A percentile compares a stretch with the other conserved stretches of the same genome.
Conservation (phyloP, 129 eudicot species). For the Gnaphalium uliginosum region DNA sequence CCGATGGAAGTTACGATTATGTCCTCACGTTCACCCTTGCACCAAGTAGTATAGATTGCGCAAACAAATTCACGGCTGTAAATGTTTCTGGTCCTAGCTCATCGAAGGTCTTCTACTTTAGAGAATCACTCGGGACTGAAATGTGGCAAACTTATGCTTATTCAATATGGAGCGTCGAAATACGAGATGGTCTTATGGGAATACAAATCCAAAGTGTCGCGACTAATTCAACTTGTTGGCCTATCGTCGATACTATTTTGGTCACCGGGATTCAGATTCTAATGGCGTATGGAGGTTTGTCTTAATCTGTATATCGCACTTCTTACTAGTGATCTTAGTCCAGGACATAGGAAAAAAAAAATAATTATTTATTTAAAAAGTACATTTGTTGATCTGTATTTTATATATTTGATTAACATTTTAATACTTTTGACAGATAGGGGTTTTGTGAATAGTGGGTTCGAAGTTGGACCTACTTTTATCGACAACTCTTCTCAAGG, state of each 20-base stretch:
- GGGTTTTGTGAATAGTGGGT: slow-evolving; percentile 33
- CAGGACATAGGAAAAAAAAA: too few relatives aligned
- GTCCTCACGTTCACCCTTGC: slow-evolving; percentile 47
- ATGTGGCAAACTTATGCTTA: slow-evolving; percentile 41
- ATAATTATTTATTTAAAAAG: too few relatives aligned
- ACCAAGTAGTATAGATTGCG: slow-evolving; percentile 21
- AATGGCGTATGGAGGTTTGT: slow-evolving; percentile 25
- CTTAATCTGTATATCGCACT: neutral
- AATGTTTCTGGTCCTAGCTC: slow-evolving; percentile 27
- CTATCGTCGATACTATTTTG: slow-evolving; percentile 28
- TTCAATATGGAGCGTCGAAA: slow-evolving; percentile 25
- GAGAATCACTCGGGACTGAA: slow-evolving; percentile 24
- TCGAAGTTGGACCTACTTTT: slow-evolving; percentile 42
- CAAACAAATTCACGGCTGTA: slow-evolving; percentile 31
- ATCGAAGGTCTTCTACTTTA: slow-evolving; percentile 29
- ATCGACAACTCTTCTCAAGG: slow-evolving; percentile 39
- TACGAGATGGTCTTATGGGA: slow-evolving; percentile 14
- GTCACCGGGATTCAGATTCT: slow-evolving; percentile 1
- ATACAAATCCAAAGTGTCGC: slow-evolving; percentile 31
- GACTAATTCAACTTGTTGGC: slow-evolving; percentile 36
- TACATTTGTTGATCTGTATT: neutral
- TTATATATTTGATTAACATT: neutral
- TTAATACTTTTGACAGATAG: slow-evolving; percentile 11
- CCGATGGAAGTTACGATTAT: slow-evolving; percentile 23
- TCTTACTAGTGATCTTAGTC: neutral